A percentile compares a stretch with the other conserved stretches of the same genome.
Conservation (phyloP, 495 filamentous ascomycete genomes). For the Penicillium dipodomyicola region DNA sequence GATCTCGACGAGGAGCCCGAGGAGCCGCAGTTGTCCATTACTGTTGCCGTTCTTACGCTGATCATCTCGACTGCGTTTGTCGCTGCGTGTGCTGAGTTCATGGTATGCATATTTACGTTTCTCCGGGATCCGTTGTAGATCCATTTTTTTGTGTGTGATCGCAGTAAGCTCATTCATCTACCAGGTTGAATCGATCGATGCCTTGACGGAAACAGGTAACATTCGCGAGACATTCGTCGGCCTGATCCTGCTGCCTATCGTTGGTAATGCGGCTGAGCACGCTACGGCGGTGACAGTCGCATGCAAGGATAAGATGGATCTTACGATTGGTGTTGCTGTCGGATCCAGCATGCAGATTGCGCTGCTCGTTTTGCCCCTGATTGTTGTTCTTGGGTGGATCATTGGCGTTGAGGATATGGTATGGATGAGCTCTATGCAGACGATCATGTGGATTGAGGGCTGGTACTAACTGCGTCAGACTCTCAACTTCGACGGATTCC, state of each 20-base stretch:
- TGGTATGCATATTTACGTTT: constrained; percentile 45
- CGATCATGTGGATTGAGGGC: no score
- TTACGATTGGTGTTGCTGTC: constrained; percentile 80
- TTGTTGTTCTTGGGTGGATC: constrained; percentile 79
- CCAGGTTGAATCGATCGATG: constrained; percentile 65
- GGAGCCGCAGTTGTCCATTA: constrained; percentile 66
- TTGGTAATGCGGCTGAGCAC: constrained; percentile 86
- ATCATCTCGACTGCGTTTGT: constrained; percentile 72
- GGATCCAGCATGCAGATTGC: constrained; percentile 88
- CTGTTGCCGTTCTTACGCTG: constrained; percentile 69
- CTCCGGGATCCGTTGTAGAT: not conserved
- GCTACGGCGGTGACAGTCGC: constrained; percentile 84
- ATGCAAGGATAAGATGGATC: constrained; percentile 87
- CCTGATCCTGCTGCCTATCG: constrained; percentile 82
- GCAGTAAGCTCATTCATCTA: not conserved
- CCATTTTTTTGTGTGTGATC: not conserved
- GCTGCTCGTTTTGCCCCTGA: constrained; percentile 71
- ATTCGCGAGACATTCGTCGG: constrained; percentile 78
- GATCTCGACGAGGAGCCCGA: constrained; percentile 62
- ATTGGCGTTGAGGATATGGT: constrained; percentile 53
- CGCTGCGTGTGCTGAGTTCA: constrained; percentile 85
- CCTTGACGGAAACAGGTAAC: constrained; percentile 54
- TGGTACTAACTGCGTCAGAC: constrained; percentile 50
- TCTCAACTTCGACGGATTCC: constrained; percentile 77
- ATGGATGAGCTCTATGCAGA: constrained; percentile 4